Evolutionary conservation across 2,329 filamentous ascomycete genomes (phyloP).

Genomic region (Colletotrichum spinosum): DNA sequence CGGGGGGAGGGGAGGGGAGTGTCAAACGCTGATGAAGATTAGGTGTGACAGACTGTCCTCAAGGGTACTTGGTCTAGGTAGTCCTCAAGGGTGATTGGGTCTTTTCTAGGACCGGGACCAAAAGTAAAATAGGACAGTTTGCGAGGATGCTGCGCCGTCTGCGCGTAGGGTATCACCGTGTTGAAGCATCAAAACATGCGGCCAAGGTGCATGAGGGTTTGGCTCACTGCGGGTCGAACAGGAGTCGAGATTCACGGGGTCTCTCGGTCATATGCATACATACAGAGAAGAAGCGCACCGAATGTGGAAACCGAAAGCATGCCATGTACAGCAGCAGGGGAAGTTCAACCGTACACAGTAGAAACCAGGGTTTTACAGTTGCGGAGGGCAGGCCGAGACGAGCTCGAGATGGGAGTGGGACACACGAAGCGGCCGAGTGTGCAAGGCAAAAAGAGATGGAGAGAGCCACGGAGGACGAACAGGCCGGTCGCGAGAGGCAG

Average conservation of each 20-base stretch:
- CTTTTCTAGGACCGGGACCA: too few relatives aligned
- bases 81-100: too few relatives aligned
- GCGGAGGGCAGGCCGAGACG: slow-evolving; percentile 28
- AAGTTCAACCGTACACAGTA: too few relatives aligned
- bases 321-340: too few relatives aligned
- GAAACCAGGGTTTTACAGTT: slow-evolving; percentile 4
- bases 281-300: too few relatives aligned
- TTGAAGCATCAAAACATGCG: not conserved
- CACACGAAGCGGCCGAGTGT: too few relatives aligned
- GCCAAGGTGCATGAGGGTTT: slow-evolving; percentile 19
- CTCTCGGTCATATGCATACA: too few relatives aligned
- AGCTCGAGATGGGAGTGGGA: slow-evolving; percentile 9
- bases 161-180: slow-evolving; percentile 7
- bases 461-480: slow-evolving; percentile 7
- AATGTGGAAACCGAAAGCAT: too few relatives aligned
- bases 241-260: slow-evolving; percentile 10
- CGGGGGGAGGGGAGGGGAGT: not conserved
- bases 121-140: slow-evolving; percentile 4
- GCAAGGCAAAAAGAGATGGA: not conserved
- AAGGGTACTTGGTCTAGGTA: not conserved
- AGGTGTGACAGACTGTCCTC: slow-evolving; percentile 3
- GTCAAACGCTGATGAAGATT: slow-evolving; percentile 27
- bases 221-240: slow-evolving; percentile 27
- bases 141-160: slow-evolving; percentile 13
- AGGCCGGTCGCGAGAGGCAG: slow-evolving; percentile 17